Evolutionary conservation across 2,329 filamentous ascomycete species (phyloP).

Genomic region (Fulvia fulva): DNA sequence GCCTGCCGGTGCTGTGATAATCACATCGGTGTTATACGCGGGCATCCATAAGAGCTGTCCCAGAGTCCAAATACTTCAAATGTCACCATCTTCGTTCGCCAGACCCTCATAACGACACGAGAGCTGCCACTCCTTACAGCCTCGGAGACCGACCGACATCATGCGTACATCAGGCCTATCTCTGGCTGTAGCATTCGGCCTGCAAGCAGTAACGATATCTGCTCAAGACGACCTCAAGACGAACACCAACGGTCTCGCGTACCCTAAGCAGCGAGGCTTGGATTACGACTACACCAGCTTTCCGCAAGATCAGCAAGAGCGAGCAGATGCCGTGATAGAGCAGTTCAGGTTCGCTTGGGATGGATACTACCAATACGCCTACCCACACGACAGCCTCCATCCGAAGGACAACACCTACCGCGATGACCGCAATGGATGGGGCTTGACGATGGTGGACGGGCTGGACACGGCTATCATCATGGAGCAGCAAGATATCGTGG

Average conservation of each 20-base stretch:
- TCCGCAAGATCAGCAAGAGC: slow-evolving; percentile 17
- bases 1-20: too few species aligned
- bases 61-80: too few species aligned
- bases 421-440: slow-evolving; percentile 79
- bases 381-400: slow-evolving; percentile 58
- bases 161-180: background rate
- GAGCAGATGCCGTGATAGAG: slow-evolving; percentile 60
- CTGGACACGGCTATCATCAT: slow-evolving; percentile 77
- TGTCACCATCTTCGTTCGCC: too few species aligned
- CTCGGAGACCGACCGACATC: background rate
- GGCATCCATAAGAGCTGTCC: too few species aligned
- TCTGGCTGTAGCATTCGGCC: background rate
- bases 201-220: background rate
- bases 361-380: slow-evolving; percentile 40
- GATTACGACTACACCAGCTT: slow-evolving; percentile 17
- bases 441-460: slow-evolving; percentile 76
- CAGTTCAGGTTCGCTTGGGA: slow-evolving; percentile 68
- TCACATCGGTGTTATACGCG: too few species aligned
- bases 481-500: slow-evolving; percentile 63
- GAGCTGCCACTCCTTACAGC: background rate
- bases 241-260: background rate
- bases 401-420: slow-evolving; percentile 62
- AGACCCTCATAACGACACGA: too few species aligned
- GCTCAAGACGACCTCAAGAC: background rate
- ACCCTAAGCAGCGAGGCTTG: slow-evolving; percentile 12